phyloP scores from a whole-genome alignment of 2,329 filamentous ascomycete species.

The Alternaria sp. region DNA sequence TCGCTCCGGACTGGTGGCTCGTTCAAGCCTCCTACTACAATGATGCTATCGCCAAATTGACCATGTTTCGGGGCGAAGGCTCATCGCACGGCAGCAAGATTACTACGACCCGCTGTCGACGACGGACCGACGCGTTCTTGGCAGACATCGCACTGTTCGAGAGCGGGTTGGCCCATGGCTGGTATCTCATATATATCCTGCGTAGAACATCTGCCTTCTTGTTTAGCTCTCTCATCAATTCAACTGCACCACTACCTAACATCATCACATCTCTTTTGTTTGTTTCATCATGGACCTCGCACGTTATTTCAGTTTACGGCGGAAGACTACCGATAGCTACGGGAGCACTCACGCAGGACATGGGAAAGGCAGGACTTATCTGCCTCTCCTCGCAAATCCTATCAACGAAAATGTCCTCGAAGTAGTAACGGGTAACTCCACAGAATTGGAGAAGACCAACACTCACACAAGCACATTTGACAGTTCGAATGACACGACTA shows the following conservation, averaged over 20 bases:
- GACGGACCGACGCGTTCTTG: conserved; percentile 11
- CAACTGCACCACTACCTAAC: not conserved
- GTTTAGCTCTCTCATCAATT: not conserved
- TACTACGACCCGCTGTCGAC: not conserved
- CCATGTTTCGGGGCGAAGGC: conserved; percentile 11
- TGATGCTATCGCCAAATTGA: not conserved
- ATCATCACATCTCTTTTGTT: conserved; percentile 1
- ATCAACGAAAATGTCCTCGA: conserved; percentile 34
- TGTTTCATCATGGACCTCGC: conserved; percentile 28
- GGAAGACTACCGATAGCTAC: conserved; percentile 13
- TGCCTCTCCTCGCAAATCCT: conserved; percentile 30
- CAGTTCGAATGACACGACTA: conserved; percentile 20
- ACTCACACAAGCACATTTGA: conserved; percentile 14
- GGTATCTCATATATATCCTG: conserved; percentile 8
- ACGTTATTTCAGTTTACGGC: conserved; percentile 30
- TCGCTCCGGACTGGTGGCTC: conserved; percentile 1
- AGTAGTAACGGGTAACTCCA: conserved; percentile 14
- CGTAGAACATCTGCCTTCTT: not conserved
- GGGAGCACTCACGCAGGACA: conserved; percentile 4
- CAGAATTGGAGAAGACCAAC: conserved; percentile 28
- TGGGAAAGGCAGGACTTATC: conserved; percentile 13
- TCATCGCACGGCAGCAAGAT: not conserved
- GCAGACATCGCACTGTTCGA: conserved; percentile 1
- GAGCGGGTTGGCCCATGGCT: not conserved
- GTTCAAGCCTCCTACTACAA: conserved; percentile 2